Base-by-base conservation (phyloP, 371 early-diverging fungal genomes). In the Apophysomyces elegans region DNA sequence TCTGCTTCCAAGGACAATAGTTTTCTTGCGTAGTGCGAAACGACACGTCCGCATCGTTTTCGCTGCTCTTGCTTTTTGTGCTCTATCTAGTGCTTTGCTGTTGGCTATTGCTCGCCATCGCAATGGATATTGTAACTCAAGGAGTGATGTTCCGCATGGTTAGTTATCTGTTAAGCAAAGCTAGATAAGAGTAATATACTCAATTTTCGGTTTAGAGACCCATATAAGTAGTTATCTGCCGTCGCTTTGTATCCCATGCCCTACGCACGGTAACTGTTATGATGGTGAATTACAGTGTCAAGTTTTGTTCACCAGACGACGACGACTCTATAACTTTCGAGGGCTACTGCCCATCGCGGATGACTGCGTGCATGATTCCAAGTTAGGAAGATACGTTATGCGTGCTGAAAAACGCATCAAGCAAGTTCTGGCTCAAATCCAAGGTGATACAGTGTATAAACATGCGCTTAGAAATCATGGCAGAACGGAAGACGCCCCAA, bases 281-380 rank as follows among this genome's bases (percentile, higher is more conserved):
- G 45, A 61, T n/a, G 69, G 69, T 11, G 58, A 63, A 26, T 60
- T 68, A 16, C 18, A 36, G 5, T 68, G 69, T 46, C 56, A 32
- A 2, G 56, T 45, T 32, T 46, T 68, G 8, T 68, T 60, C 35
- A 35, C 44, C 35, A 39, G 64, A 6, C 56, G 59, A 7, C 64
- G 46, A 18, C 63, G 45, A 8, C 46, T 62, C 35, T 68, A 68
- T 57, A 68, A 68, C 37, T 32, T 37, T 4, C 56, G 36, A 44
- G 69, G 69, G 5, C 11, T 68, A 18, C 41, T 68, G 32, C 69
- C 69, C 18, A 32, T 68, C 37, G 64, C 69, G 11, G 69, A 68
- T 46, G 64, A 68, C 44, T 68, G 69, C 45, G 18, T 68, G 0
- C 61, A 56, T 18, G 69, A 68, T 16, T 68, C 69, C 1, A 64